Base-by-base conservation (phyloP, 148 eudicot genomes). In the Chenopodium suecicum region DNA sequence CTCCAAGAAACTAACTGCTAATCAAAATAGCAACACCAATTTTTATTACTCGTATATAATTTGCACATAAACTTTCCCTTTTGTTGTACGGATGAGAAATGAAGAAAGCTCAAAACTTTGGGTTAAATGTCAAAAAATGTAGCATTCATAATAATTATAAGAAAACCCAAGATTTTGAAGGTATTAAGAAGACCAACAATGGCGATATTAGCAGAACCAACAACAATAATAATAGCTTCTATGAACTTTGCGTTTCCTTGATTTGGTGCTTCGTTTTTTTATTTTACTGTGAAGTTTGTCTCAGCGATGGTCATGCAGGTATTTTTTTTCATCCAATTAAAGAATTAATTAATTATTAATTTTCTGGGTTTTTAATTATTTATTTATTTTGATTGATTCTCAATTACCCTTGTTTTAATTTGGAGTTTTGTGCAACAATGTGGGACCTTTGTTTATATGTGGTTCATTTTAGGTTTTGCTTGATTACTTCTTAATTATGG, bases 291-390 rank as follows among this genome's bases (percentile, higher is more conserved):
- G 84, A 85, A 82, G 86, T 91, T 86, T 91, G 90, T 85, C 87
- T 92, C 76, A 87, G 88, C 75, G 88, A 88, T 72, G 93, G 87
- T 64, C 68, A 87, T 83, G 91, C 83, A 88, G 94, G 97, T 90
- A 87, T 68, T 46, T 56, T 31, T 4, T 56, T 22, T 22, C 3
- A 73, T 13, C n/a, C 9, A 31, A 5, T 31, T 62, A 79, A 8
- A 29, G 50, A 44, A 50, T 70, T 29, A 2, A 11, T 31, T 70
- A 16, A 2, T 74, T 12, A 16, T 74, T 77, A n/a, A 20, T 70
- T 73, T 79, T 25, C 25, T 68, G 23, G 27, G 7, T 54, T 78
- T 68, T 2, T 71, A 46, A 68, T 37, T 31, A 4, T 9, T 65
- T 52, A 8, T 67, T 14, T 47, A 47, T 46, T 65, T 73, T 27